A percentile compares a stretch with the other conserved stretches of the same genome.
These are phyloP conservation scores for Gypsophila paniculata DNA, from an alignment of 179 eudicot species.

Conservation along the genomic window DNA sequence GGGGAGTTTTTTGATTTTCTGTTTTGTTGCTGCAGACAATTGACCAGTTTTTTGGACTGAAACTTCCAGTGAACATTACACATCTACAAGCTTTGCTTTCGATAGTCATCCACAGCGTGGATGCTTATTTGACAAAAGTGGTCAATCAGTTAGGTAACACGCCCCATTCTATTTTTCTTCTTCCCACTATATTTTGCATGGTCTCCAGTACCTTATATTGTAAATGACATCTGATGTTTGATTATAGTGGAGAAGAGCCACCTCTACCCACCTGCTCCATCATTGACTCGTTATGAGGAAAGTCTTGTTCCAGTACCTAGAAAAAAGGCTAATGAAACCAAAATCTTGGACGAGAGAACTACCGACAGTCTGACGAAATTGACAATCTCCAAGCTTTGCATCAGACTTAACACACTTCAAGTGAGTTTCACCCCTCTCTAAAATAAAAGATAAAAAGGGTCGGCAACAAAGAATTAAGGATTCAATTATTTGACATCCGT, in stretches of 20 bases:
- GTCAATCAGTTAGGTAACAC: slow-evolving; percentile 64
- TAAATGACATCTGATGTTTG: slow-evolving; percentile 13
- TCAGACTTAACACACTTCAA: slow-evolving; percentile 79
- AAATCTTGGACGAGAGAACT: slow-evolving; percentile 53
- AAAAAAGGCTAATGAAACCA: slow-evolving; percentile 52
- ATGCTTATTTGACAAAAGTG: slow-evolving; percentile 57
- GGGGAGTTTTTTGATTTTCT: slow-evolving; percentile 16
- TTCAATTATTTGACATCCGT: not conserved
- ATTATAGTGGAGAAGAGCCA: slow-evolving; percentile 69
- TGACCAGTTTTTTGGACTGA: slow-evolving; percentile 78
- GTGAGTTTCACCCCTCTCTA: slow-evolving; percentile 39
- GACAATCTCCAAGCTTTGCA: slow-evolving; percentile 67
- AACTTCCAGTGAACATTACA: slow-evolving; percentile 78
- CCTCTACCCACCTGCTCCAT: slow-evolving; percentile 70
- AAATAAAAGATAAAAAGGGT: not conserved
- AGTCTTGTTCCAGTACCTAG: slow-evolving; percentile 51
- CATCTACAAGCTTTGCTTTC: slow-evolving; percentile 87
- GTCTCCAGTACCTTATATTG: not conserved
- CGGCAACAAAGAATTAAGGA: not conserved
- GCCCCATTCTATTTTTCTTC: not conserved
- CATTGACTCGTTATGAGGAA: slow-evolving; percentile 88
- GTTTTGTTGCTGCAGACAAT: slow-evolving; percentile 58
- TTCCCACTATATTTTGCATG: not conserved
- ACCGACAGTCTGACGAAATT: slow-evolving; percentile 42
- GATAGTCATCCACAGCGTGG: slow-evolving; percentile 70